Evolutionary conservation across 1,284 basidiomycete genomes (phyloP).

Genomic region (Cutaneotrichosporon sp.): DNA sequence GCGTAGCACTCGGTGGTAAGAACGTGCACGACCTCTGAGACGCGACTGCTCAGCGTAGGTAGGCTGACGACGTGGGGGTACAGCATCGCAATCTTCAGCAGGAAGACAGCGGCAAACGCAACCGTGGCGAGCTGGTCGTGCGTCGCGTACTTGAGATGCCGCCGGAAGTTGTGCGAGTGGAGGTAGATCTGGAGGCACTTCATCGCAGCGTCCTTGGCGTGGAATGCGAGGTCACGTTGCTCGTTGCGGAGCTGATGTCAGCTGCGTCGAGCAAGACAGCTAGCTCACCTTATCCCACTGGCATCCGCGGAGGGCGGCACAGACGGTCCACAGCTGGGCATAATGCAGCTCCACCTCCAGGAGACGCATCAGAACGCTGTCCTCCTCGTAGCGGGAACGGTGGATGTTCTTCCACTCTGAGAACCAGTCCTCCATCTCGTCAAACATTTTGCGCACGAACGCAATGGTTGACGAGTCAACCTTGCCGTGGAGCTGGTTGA

Average conservation of each 20-base stretch:
- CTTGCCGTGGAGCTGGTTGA: slow-evolving; percentile 80
- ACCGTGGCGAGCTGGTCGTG: slow-evolving; percentile 90
- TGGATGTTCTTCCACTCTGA: slow-evolving; percentile 79
- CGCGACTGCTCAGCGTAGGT: slow-evolving; percentile 41
- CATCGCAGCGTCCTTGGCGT: slow-evolving; percentile 86
- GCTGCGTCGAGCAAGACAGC: slow-evolving; percentile 2
- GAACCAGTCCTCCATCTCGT: slow-evolving; percentile 74
- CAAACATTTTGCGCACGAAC: slow-evolving; percentile 80
- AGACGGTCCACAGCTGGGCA: slow-evolving; percentile 90
- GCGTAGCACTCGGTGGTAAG: slow-evolving; percentile 52
- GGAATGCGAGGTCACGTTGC: slow-evolving; percentile 88
- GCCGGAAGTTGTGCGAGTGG: slow-evolving; percentile 37
- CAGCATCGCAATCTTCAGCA: slow-evolving; percentile 68
- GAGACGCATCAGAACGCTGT: slow-evolving; percentile 73
- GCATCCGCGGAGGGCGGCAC: slow-evolving; percentile 83
- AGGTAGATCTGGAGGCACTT: slow-evolving; percentile 65
- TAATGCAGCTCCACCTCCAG: slow-evolving; percentile 84
- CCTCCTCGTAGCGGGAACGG: slow-evolving; percentile 70
- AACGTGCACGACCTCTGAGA: slow-evolving; percentile 48
- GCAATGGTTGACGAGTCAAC: slow-evolving; percentile 79
- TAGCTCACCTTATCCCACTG: slow-evolving; percentile 88
- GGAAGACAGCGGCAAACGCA: slow-evolving; percentile 86
- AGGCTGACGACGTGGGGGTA: slow-evolving; percentile 46
- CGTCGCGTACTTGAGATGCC: slow-evolving; percentile 66
- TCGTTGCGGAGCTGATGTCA: slow-evolving; percentile 62